Evolutionary conservation across 805 yeast genomes (phyloP).

Genomic region (Starmerella sp.): DNA sequence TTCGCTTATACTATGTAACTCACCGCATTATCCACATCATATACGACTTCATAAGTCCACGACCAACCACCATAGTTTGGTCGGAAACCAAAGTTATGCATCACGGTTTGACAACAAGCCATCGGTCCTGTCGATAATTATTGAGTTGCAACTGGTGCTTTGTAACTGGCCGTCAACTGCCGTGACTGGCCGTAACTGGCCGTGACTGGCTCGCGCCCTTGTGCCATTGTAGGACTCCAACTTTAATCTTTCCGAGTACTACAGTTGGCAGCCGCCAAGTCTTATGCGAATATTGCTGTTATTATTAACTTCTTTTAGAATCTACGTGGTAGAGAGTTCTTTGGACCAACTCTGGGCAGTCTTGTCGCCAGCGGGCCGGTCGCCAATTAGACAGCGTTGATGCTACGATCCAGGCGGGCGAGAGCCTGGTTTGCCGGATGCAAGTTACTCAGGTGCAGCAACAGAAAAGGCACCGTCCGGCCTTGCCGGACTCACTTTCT

Average conservation of each 20-base stretch:
- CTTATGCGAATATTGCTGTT: background rate
- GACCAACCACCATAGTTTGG: no score
- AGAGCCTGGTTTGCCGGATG: background rate
- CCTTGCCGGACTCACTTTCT: slow-evolving; percentile 13
- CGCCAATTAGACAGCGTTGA: background rate
- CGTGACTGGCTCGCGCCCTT: no score
- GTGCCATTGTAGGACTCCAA: no score
- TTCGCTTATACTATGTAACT: no score
- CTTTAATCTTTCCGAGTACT: background rate
- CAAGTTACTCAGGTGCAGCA: slow-evolving; percentile 7
- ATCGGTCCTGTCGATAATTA: no score
- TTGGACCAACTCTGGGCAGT: background rate
- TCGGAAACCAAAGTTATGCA: no score
- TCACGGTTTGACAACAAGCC: no score
- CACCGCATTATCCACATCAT: no score
- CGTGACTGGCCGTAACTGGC: no score
- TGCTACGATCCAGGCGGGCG: background rate
- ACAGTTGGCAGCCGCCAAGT: background rate
- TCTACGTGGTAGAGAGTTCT: background rate
- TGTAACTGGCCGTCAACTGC: no score
- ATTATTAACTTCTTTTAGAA: background rate
- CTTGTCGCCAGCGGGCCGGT: background rate
- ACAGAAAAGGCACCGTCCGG: slow-evolving; percentile 11
- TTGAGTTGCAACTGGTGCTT: no score
- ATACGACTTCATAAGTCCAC: no score